Conservation (phyloP, 176 grass and related monocot genomes). For the Aegilops sharonensis region DNA sequence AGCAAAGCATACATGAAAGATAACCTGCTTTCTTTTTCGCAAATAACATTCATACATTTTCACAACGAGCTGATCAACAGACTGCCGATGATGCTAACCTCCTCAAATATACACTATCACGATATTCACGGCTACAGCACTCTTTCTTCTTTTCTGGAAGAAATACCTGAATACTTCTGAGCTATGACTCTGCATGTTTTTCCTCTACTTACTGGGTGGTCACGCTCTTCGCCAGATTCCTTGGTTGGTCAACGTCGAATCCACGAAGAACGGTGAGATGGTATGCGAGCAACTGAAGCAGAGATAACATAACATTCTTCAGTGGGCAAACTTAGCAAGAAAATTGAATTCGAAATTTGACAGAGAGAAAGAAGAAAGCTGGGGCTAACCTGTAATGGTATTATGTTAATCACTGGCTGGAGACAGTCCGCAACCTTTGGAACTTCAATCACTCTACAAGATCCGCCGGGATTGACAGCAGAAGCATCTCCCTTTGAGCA, state of each 20-base stretch:
- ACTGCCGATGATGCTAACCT: neutral
- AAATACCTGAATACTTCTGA: neutral
- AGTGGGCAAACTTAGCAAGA: neutral
- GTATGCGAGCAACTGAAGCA: constrained; percentile 69
- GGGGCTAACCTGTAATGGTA: constrained; percentile 73
- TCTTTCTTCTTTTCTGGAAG: neutral
- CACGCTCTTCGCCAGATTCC: constrained; percentile 88
- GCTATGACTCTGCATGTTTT: neutral
- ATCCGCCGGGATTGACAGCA: constrained; percentile 56
- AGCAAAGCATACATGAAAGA: neutral
- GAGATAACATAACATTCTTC: neutral
- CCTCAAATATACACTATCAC: neutral
- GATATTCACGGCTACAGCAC: neutral
- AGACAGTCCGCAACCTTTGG: constrained; percentile 74
- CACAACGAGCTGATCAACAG: neutral
- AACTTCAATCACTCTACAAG: constrained; percentile 84
- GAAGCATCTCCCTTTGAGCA: constrained; percentile 74
- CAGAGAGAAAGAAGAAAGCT: neutral
- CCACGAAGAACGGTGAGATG: constrained; percentile 82
- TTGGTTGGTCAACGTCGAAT: constrained; percentile 72
- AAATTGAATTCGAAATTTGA: neutral
- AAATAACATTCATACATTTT: neutral
- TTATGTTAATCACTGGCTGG: constrained; percentile 86
- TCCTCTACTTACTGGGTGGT: constrained; percentile 50
- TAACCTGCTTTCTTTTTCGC: neutral